Base-by-base conservation (phyloP, 78 protist species). In the Dictyostelium firmibasis region DNA sequence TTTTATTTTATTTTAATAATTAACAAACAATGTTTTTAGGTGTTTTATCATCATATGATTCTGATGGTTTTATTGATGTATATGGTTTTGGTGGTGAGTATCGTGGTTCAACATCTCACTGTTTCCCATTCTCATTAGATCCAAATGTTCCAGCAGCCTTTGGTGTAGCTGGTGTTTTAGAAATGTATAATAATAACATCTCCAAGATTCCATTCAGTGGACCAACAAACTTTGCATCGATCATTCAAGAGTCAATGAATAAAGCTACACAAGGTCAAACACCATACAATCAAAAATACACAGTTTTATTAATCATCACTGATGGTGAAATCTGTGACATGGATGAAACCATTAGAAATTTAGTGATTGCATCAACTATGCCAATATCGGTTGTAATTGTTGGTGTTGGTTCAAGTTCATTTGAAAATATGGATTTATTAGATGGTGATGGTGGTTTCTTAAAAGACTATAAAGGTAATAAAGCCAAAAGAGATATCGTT, bases 71-170 rank as follows among this genome's bases (percentile, higher is more conserved):
- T 27, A 87, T 96, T 25, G 98, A 98, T 20, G 97, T 70, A 9
- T 96, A 27, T 41, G 99, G 99, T 2, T 98, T 97, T 44, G 99
- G 99, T 43, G 98, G 95, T 29, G 29, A 18, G 14, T 53, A 95
- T 5, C 91, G 85, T 29, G 64, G 77, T 16, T n/a, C 20, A 18
- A 64, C 67, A n/a, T 72, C 83, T 9, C 96, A 97, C 88, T 97
- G 98, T 81, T 92, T 95, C 93, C 83, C 97, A 36, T 50, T 91
- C 74, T 78, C 62, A 50, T 57, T 53, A n/a, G 25, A 44, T 72
- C 36, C 25, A 72, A 29, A 31, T 14, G 10, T 74, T 8, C 69
- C 74, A 27, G 23, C 33, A 27, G 85, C 64, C 16, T 11, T 16
- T 18, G 94, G 94, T 47, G 86, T 88, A 23, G 62, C 67, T 47